A percentile compares a stretch with the other conserved stretches of the same genome.
These are phyloP conservation scores for Neurospora intermedia DNA, from an alignment of 495 filamentous ascomycete genomes.

Conservation along the genomic window DNA sequence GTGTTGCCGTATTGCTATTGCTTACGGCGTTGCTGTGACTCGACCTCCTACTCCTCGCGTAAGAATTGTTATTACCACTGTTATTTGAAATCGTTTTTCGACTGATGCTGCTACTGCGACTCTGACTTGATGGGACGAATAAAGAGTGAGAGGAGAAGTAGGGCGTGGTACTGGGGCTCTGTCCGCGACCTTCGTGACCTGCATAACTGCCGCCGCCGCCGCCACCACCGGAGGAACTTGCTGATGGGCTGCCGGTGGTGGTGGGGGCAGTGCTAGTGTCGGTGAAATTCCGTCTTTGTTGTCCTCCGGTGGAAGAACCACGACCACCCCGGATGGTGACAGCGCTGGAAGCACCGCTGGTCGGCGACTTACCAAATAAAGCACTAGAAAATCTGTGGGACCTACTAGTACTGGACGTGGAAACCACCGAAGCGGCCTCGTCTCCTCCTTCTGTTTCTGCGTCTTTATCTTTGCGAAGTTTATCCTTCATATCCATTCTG, in stretches of 20 bases:
- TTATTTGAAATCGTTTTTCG: not conserved
- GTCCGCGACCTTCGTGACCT: not conserved
- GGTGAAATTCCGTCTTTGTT: constrained; percentile 9
- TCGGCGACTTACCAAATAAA: constrained; percentile 5
- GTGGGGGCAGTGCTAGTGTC: not conserved
- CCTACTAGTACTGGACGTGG: constrained; percentile 15
- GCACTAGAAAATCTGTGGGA: constrained; percentile 13
- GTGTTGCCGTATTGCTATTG: not conserved
- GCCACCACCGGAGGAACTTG: not conserved
- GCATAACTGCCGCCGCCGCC: not conserved
- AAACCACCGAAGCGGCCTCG: constrained; percentile 19
- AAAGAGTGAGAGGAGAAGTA: not conserved
- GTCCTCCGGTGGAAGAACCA: not conserved
- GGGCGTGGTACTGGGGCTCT: not conserved
- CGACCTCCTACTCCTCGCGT: constrained; percentile 9
- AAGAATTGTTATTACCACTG: not conserved
- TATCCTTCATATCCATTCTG: not conserved
- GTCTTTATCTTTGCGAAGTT: not conserved
- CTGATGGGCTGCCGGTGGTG: not conserved
- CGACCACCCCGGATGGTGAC: not conserved
- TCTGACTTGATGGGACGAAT: not conserved
- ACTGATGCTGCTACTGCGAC: not conserved
- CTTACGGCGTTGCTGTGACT: constrained; percentile 5
- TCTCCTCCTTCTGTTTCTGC: constrained; percentile 7
- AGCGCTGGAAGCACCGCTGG: constrained; percentile 1